A percentile compares a stretch with the other conserved stretches of the same genome.
Conservation (phyloP, 768 basidiomycete species). For the Suillus ampliporus region DNA sequence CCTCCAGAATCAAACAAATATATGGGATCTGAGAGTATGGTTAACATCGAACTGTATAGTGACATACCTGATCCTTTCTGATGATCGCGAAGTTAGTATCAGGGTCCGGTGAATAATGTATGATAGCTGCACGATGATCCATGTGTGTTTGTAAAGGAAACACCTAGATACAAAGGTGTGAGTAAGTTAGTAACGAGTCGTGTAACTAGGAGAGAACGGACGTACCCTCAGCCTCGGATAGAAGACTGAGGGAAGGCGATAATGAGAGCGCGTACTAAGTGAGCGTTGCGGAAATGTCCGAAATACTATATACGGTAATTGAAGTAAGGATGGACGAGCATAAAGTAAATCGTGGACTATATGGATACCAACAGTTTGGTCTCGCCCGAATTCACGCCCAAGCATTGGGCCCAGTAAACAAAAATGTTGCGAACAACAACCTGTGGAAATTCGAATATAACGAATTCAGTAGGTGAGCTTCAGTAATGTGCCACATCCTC, state of each 20-base stretch:
- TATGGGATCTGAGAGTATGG: constrained; percentile 50
- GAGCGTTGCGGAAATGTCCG: too few species aligned
- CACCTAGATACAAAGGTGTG: too few species aligned
- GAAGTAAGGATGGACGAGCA: too few species aligned
- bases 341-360: too few species aligned
- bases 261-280: too few species aligned
- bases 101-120: constrained; percentile 89
- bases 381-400: constrained; percentile 51
- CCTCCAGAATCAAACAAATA: constrained; percentile 91
- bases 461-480: constrained; percentile 60
- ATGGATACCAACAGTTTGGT: too few species aligned
- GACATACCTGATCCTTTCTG: constrained; percentile 71
- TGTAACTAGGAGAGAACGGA: too few species aligned
- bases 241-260: too few species aligned
- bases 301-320: too few species aligned
- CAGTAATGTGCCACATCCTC: background rate
- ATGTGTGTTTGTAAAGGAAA: too few species aligned
- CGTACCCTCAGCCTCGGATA: too few species aligned
- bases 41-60: background rate
- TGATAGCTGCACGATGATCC: constrained; percentile 66
- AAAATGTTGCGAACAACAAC: constrained; percentile 91
- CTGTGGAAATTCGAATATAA: constrained; percentile 84
- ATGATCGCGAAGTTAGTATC: constrained; percentile 76
- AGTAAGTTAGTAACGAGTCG: too few species aligned
- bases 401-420: constrained; percentile 89